These are phyloP conservation scores for Termitomyces sp. DNA, from an alignment of 768 basidiomycete species.

Conservation along the genomic window DNA sequence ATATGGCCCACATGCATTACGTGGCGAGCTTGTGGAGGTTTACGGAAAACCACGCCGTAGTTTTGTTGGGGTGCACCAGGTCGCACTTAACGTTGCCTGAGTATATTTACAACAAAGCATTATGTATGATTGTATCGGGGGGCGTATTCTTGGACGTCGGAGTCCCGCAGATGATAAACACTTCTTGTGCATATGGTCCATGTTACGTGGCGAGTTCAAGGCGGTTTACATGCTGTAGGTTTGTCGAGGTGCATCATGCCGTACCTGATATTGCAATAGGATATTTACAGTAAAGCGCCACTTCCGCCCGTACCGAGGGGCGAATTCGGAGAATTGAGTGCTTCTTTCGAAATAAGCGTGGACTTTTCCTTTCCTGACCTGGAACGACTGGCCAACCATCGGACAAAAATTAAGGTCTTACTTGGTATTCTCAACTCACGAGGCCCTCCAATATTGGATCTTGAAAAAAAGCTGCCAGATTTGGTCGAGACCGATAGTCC, in stretches of 20 bases:
- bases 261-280: background rate
- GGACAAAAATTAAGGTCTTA: background rate
- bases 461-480: background rate
- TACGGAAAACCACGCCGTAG: background rate
- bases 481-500: slow-evolving; percentile 17
- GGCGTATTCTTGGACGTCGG: background rate
- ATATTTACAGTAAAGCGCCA: background rate
- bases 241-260: background rate
- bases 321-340: background rate
- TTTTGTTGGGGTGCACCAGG: background rate
- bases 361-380: background rate
- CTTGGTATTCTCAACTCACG: background rate
- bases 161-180: background rate
- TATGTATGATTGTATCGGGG: background rate
- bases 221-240: background rate
- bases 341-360: background rate
- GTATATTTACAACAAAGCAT: background rate
- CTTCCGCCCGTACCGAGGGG: background rate
- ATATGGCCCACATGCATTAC: background rate
- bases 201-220: background rate
- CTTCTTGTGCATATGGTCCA: background rate
- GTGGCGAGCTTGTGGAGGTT: background rate
- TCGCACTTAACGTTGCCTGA: background rate
- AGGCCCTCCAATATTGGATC: too few species aligned
- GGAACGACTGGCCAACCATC: background rate